phyloP scores from a whole-genome alignment of 2,329 filamentous ascomycete species.

The Plectosphaerella cucumerina region DNA sequence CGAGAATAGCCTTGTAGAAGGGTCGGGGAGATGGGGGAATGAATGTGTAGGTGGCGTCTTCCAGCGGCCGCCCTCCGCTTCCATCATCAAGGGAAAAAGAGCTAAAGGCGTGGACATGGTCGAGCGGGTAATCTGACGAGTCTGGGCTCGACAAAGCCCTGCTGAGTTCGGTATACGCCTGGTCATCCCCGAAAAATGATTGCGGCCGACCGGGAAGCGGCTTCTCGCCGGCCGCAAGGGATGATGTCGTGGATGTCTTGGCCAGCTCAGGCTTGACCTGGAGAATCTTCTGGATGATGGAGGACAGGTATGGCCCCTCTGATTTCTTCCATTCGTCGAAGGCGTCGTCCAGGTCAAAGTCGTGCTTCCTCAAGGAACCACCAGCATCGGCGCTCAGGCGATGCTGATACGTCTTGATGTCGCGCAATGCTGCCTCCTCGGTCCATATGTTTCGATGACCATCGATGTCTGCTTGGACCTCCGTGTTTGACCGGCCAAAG shows the following conservation, averaged over 20 bases:
- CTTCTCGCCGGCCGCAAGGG: slow-evolving; percentile 42
- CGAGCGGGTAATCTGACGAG: slow-evolving; percentile 43
- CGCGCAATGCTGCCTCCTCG: slow-evolving; percentile 82
- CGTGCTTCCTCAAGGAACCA: slow-evolving; percentile 73
- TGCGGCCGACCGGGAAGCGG: slow-evolving; percentile 38
- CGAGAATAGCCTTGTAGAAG: slow-evolving; percentile 79
- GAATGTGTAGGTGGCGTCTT: slow-evolving; percentile 75
- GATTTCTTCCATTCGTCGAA: slow-evolving; percentile 88
- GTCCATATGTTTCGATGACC: slow-evolving; percentile 79
- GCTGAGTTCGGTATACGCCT: slow-evolving; percentile 48
- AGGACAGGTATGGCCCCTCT: slow-evolving; percentile 82
- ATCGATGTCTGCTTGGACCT: slow-evolving; percentile 85
- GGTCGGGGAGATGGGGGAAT: slow-evolving; percentile 80
- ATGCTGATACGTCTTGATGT: slow-evolving; percentile 91
- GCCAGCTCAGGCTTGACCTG: slow-evolving; percentile 81
- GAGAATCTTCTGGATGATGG: slow-evolving; percentile 89
- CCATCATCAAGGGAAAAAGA: slow-evolving; percentile 60
- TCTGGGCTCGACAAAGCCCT: slow-evolving; percentile 46
- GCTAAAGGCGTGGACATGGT: slow-evolving; percentile 65
- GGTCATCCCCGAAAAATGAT: slow-evolving; percentile 43
- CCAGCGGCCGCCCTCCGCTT: slow-evolving; percentile 47
- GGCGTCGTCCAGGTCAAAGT: slow-evolving; percentile 86
- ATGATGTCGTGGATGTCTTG: slow-evolving; percentile 63
- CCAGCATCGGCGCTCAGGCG: slow-evolving; percentile 76
- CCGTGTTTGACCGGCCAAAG: slow-evolving; percentile 73